These are phyloP conservation scores for Fennellomyces sp. DNA, from an alignment of 371 early-diverging fungal genomes.

Conservation along the genomic window DNA sequence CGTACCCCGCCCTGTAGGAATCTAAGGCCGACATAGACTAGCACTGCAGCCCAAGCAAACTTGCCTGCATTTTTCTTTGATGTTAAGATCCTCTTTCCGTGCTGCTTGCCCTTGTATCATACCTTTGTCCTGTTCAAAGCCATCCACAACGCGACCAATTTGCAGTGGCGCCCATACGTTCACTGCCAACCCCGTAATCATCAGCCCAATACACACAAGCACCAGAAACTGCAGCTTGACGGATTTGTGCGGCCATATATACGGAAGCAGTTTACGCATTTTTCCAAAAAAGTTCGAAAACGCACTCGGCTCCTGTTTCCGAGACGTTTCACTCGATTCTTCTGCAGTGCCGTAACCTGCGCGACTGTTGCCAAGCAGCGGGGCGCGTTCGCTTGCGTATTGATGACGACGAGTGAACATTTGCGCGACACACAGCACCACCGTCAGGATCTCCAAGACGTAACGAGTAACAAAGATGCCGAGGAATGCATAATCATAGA, in stretches of 20 bases:
- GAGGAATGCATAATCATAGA: constrained; percentile 30
- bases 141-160: constrained; percentile 79
- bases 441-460: constrained; percentile 19
- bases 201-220: constrained; percentile 65
- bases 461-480: constrained; percentile 35
- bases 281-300: constrained; percentile 55
- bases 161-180: constrained; percentile 83
- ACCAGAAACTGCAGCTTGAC: constrained; percentile 68
- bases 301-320: constrained; percentile 10
- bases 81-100: not conserved
- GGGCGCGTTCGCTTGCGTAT: constrained; percentile 4
- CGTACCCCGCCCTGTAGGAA: constrained; percentile 75
- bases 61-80: constrained; percentile 13
- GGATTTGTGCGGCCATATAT: constrained; percentile 83
- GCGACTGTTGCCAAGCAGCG: constrained; percentile 12
- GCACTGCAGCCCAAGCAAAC: constrained; percentile 66
- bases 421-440: constrained; percentile 24
- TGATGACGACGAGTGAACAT: constrained; percentile 24
- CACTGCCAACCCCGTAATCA: constrained; percentile 75
- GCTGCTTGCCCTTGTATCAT: not conserved
- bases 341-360: constrained; percentile 17
- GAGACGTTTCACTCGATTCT: not conserved
- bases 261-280: constrained; percentile 74
- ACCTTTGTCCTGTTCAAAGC: constrained; percentile 39
- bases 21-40: constrained; percentile 69